phyloP scores from a whole-genome alignment of 352 stramenopile species.

The Aphanomyces stellatus region DNA sequence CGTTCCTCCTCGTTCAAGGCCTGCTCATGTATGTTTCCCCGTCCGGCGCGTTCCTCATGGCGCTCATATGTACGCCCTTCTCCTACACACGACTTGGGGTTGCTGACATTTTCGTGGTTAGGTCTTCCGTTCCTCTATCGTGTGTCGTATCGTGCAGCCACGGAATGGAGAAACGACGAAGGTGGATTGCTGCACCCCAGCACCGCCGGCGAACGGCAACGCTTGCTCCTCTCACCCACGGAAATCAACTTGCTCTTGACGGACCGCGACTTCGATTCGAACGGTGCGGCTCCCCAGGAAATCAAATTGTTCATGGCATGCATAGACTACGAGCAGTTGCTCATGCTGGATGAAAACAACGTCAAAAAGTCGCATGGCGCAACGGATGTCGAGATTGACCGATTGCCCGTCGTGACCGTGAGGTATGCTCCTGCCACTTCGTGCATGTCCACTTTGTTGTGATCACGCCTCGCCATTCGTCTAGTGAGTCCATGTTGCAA shows the following conservation, averaged over 20 bases:
- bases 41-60: neutral
- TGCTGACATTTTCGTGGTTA: neutral
- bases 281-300: neutral
- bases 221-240: slow-evolving; percentile 1
- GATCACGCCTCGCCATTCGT: neutral
- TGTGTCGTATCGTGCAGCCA: slow-evolving; percentile 4
- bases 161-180: slow-evolving; percentile 5
- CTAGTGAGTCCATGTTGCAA: slow-evolving; percentile 56
- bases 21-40: neutral
- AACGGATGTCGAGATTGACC: slow-evolving; percentile 41
- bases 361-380: slow-evolving; percentile 38
- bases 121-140: slow-evolving; percentile 4
- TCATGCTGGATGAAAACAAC: slow-evolving; percentile 55
- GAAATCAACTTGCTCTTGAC: slow-evolving; percentile 16
- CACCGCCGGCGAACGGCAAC: slow-evolving; percentile 2
- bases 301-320: neutral
- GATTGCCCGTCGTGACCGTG: slow-evolving; percentile 45
- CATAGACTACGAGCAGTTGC: slow-evolving; percentile 59
- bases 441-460: neutral
- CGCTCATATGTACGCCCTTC: neutral
- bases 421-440: slow-evolving; percentile 38
- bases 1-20: slow-evolving; percentile 1
- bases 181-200: neutral
- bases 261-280: slow-evolving; percentile 20
- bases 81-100: neutral